Evolutionary conservation across 2,329 filamentous ascomycete species (phyloP), one percentile per base, ranked within the genome.

Genomic region (Fusarium hostae): DNA sequence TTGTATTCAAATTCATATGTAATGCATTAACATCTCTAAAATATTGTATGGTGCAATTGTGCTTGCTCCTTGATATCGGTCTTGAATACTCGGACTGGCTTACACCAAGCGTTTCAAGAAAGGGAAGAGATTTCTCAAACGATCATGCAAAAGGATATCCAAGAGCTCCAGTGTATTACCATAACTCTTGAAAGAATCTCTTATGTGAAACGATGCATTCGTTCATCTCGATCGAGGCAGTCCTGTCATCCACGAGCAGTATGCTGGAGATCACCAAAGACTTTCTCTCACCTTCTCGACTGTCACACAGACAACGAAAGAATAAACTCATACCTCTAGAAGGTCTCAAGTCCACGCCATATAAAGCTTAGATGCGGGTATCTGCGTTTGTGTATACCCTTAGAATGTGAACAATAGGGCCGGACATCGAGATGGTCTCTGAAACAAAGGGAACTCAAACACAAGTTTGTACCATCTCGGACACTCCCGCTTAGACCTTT

Each of bases 1-100:
- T 9, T 16, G 1, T 3, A 16, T 9, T 9, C 9, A 2, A 16
- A 16, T 5, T 12, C 9, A 6, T 6, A 13, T 0, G 4, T 8
- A 22, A 30, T 32, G 2, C 3, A 6, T 32, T 12, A 12, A 32
- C 12, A 9, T 10, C 8, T n/a, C 48, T 24, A 5, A 35, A 10
- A 3, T 26, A 20, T 12, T 26, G n/a, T 16, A 8, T 24, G 6
- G 30, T n/a, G 6, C 5, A 12, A 13, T 11, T 39, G 32, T 52
- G 18, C 22, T 52, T 26, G 32, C 16, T 37, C 12, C 32, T 16
- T 39, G 48, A 11, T n/a, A 39, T 26, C 18, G 6, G 18, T 8
- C 22, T 26, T 16, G 12, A 16, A n/a, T 6, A n/a, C 48, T 26
- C 48, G 2, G 15, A 11, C 32, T 39, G 7, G 15, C 32, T 28